These are phyloP conservation scores for Hypomontagnella submonticulosa DNA, from an alignment of 495 filamentous ascomycete species.

Conservation along the genomic window DNA sequence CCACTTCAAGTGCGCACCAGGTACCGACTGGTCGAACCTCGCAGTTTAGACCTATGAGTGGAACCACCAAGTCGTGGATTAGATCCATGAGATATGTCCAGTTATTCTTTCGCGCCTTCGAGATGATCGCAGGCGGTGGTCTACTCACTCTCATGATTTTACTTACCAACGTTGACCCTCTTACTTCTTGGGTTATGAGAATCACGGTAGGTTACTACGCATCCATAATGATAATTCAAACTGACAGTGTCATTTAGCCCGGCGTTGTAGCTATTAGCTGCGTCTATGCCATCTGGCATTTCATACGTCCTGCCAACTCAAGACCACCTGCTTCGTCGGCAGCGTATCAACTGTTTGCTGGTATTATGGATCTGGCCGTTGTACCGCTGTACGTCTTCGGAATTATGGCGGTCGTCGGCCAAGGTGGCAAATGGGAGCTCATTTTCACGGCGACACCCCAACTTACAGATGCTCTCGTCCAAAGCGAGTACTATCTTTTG, in stretches of 20 bases:
- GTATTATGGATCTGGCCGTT: conserved; percentile 74
- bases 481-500: conserved; percentile 71
- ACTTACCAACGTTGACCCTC: conserved; percentile 69
- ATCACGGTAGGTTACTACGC: conserved; percentile 69
- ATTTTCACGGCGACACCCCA: conserved; percentile 62
- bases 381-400: conserved; percentile 83
- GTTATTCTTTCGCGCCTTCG: conserved; percentile 69
- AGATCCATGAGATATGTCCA: conserved; percentile 72
- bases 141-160: conserved; percentile 78
- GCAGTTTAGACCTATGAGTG: conserved; percentile 70
- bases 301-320: conserved; percentile 70
- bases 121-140: conserved; percentile 74
- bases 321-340: conserved; percentile 80
- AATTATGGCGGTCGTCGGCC: conserved; percentile 64
- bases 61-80: conserved; percentile 73
- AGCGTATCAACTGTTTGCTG: conserved; percentile 85
- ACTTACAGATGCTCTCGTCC: conserved; percentile 65
- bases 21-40: conserved; percentile 44
- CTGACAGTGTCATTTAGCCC: conserved; percentile 57
- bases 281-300: conserved; percentile 81
- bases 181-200: conserved; percentile 78
- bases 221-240: neutral
- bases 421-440: conserved; percentile 69
- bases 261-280: conserved; percentile 75
- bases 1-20: conserved; percentile 48